Base-by-base conservation (phyloP, 441 rosid species). In the Croton setiger region DNA sequence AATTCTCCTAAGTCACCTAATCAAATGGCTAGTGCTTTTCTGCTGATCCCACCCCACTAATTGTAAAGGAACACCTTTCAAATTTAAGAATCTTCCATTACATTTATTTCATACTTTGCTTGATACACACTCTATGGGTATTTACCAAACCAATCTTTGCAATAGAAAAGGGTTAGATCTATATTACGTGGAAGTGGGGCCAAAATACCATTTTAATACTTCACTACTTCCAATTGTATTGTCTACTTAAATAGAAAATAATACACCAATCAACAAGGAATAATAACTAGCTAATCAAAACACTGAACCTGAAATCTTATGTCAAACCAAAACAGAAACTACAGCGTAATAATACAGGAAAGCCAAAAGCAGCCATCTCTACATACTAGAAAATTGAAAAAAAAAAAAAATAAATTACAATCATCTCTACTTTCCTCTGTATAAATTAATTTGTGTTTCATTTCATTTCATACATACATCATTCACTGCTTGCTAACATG, bases 321-420 rank as follows among this genome's bases (percentile, higher is more conserved):
- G 57, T 68, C 47, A 58, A 53, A 31, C 35, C 74, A 45, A 48
- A 61, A 18, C 39, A 54, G 31, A 47, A 62, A 70, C 55, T 44
- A 70, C 63, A 70, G 37, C 31, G 59, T 48, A 59, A 48, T 48
- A 59, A 48, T 58, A 45, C 45, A 48, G 39, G 17, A 45, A 49
- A 36, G 39, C 70, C 68, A 36, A 65, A 45, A 36, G 31, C 68
- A 44, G 53, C 73, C 67, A 70, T 61, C 53, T 31, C 53, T 31
- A 61, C 23, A 35, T 35, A 67, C 63, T 31, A 64, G 37, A 6
- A 58, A 36, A 60, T 18, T 15, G 70, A 18, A 4, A 55, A 33
- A 57, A 33, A 18, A 4, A 55, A 33, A 57, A 33, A 31, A 58
- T 27, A 35, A 69, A 49, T 8, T 70, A 52, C 67, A 52, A 70